phyloP scores from a whole-genome alignment of 345 rosid genomes.

The Excoecaria agallocha region DNA sequence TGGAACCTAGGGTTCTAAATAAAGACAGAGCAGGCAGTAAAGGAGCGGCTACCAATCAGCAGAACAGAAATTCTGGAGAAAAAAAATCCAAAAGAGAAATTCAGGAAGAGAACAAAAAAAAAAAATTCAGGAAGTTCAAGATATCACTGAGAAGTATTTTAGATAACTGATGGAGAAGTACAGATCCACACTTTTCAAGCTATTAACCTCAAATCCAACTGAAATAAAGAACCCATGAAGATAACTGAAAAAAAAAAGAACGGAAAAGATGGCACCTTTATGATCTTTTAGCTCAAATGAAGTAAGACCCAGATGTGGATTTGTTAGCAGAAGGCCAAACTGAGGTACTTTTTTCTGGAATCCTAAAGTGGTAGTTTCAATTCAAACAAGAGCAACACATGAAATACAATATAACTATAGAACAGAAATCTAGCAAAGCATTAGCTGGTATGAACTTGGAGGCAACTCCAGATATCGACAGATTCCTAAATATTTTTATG shows the following conservation, averaged over 20 bases:
- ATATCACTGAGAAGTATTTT: conserved; percentile 3
- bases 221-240: conserved; percentile 3
- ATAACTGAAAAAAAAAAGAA: conserved; percentile 1
- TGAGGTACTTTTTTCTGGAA: too few species aligned
- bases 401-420: too few species aligned
- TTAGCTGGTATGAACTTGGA: too few species aligned
- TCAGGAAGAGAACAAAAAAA: too few species aligned
- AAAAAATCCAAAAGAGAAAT: neutral
- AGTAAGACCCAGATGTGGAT: conserved; percentile 15
- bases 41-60: neutral
- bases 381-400: too few species aligned
- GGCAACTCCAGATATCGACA: too few species aligned
- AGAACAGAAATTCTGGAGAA: conserved; percentile 8
- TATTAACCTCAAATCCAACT: neutral
- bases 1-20: conserved; percentile 8
- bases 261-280: conserved; percentile 34
- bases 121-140: conserved; percentile 1
- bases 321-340: too few species aligned
- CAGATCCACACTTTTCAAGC: conserved; percentile 2
- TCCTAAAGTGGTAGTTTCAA: too few species aligned
- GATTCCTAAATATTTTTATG: too few species aligned
- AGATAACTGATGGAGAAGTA: neutral
- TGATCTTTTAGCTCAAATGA: conserved; percentile 12
- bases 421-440: too few species aligned
- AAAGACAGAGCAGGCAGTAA: neutral